Percentiles rank a stretch among this genome's conserved stretches.
Conservation (phyloP, 2,329 filamentous ascomycete species). For the Colletotrichum theobromicola region DNA sequence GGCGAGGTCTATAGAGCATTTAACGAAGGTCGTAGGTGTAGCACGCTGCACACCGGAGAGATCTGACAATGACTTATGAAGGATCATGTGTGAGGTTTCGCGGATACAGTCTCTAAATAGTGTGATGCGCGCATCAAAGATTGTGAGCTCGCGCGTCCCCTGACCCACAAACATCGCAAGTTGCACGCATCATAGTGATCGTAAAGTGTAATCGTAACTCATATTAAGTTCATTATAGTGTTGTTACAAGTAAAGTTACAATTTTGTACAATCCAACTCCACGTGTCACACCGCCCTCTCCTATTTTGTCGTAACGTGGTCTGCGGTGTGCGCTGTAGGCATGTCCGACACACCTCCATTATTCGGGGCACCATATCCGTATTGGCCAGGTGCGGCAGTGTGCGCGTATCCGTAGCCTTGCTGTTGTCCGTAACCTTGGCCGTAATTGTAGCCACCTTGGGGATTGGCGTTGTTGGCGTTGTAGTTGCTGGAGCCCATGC, state of each 20-base stretch:
- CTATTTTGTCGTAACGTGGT: not conserved
- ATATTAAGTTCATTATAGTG: not conserved
- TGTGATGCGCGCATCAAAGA: not conserved
- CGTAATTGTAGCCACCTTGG: not conserved
- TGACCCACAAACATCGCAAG: too few species aligned
- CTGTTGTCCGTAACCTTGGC: conserved; percentile 7
- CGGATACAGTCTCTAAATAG: not conserved
- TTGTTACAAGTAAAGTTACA: not conserved
- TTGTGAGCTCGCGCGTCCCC: too few species aligned
- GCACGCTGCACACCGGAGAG: too few species aligned
- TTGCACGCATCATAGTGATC: not conserved
- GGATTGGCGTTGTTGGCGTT: not conserved
- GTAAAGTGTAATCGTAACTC: not conserved
- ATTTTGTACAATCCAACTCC: not conserved
- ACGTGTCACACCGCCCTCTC: not conserved
- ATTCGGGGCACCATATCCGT: not conserved
- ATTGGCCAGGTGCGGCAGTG: not conserved
- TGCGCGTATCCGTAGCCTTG: conserved; percentile 8
- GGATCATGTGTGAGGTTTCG: too few species aligned
- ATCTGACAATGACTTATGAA: too few species aligned
- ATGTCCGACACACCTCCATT: not conserved
- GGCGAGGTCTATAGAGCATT: too few species aligned
- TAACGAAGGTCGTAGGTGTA: too few species aligned
- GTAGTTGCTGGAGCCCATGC: not conserved
- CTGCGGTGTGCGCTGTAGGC: not conserved